Conservation (phyloP, 331 rosid genomes). For the Spiraea crenata region DNA sequence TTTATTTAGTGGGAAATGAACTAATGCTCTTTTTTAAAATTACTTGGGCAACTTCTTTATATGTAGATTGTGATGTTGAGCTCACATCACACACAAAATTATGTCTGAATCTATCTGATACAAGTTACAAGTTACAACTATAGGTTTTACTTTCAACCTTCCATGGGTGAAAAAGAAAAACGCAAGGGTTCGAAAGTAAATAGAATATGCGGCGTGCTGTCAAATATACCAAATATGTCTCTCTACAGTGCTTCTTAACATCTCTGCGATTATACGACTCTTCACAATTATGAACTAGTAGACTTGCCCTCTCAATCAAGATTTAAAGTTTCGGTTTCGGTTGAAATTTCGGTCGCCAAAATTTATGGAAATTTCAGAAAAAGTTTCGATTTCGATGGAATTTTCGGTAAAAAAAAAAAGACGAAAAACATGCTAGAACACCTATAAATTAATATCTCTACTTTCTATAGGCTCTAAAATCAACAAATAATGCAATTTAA, state of each 20-base stretch:
- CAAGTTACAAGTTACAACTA: no score
- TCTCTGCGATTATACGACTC: background rate
- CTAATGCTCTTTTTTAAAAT: background rate
- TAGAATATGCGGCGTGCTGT: background rate
- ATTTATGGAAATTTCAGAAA: no score
- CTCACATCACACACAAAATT: background rate
- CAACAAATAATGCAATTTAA: no score
- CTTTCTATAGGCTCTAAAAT: no score
- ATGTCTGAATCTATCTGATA: no score
- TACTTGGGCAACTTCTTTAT: background rate
- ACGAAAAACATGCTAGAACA: no score
- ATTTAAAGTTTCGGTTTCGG: no score
- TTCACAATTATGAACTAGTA: background rate
- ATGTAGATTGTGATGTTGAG: constrained; percentile 3
- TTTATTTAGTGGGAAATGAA: constrained; percentile 11
- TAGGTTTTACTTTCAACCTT: background rate
- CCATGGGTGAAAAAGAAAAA: background rate
- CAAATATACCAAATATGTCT: background rate
- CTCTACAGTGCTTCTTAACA: background rate
- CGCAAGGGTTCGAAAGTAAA: background rate
- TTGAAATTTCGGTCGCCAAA: no score
- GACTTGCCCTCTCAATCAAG: no score
- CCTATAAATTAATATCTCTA: no score
- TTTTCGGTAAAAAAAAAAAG: no score
- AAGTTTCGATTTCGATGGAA: no score